Evolutionary conservation across 2,329 filamentous ascomycete species (phyloP).

Genomic region (Blumeria hordei): DNA sequence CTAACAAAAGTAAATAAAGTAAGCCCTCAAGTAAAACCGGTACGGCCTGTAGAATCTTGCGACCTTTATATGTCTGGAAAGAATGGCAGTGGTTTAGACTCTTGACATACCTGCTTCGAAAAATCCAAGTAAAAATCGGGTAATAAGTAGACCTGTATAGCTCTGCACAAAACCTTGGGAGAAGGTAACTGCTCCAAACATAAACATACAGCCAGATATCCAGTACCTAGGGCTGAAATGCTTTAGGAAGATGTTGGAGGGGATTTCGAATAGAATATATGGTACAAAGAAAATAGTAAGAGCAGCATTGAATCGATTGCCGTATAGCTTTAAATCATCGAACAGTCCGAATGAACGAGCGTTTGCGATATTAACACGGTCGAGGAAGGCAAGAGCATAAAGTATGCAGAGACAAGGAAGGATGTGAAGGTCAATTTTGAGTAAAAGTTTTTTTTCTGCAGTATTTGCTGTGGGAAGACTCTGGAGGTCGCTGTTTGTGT

Average conservation of each 20-base stretch:
- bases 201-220: conserved; percentile 56
- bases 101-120: conserved; percentile 50
- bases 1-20: conserved; percentile 49
- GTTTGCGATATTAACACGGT: conserved; percentile 61
- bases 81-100: conserved; percentile 8
- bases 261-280: conserved; percentile 49
- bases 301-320: conserved; percentile 45
- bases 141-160: conserved; percentile 55
- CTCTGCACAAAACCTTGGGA: conserved; percentile 22
- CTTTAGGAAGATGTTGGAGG: conserved; percentile 50
- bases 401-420: conserved; percentile 50
- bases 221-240: conserved; percentile 39
- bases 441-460: conserved; percentile 35
- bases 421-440: conserved; percentile 46
- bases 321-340: conserved; percentile 34
- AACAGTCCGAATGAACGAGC: conserved; percentile 42
- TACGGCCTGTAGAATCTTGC: neutral
- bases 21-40: neutral
- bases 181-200: conserved; percentile 25
- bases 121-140: conserved; percentile 65
- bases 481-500: no score
- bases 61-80: no score
- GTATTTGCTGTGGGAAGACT: conserved; percentile 8
- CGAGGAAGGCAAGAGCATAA: conserved; percentile 45
- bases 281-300: conserved; percentile 66